Evolutionary conservation across 2,329 filamentous ascomycete species (phyloP).

Genomic region (Verticillium dahliae): DNA sequence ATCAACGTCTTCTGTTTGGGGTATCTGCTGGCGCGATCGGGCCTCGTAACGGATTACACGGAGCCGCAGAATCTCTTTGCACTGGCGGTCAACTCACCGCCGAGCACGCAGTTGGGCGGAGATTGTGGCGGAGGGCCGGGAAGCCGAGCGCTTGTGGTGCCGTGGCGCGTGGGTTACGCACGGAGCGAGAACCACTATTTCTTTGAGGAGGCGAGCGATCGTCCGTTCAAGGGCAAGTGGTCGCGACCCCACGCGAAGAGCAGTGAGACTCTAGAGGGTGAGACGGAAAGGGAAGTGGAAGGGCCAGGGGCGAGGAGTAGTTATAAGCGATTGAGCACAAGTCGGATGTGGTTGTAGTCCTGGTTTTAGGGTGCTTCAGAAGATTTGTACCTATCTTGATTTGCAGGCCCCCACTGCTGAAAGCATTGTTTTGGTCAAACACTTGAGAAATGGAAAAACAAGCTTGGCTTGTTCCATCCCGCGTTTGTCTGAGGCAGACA

Average conservation of each 20-base stretch:
- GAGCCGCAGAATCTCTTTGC: slow-evolving; percentile 72
- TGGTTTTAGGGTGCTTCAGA: not conserved
- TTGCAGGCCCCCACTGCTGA: not conserved
- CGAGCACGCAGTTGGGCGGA: slow-evolving; percentile 27
- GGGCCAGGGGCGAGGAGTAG: slow-evolving; percentile 12
- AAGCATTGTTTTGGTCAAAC: not conserved
- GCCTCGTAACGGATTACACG: slow-evolving; percentile 70
- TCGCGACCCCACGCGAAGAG: not conserved
- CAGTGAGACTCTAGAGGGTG: not conserved
- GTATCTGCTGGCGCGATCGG: slow-evolving; percentile 49
- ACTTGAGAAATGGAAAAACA: not conserved
- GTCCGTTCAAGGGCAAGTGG: slow-evolving; percentile 19
- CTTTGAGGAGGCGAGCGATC: slow-evolving; percentile 28
- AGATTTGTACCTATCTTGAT: not conserved
- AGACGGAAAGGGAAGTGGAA: slow-evolving; percentile 2
- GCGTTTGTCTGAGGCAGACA: not conserved
- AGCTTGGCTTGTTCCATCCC: not conserved
- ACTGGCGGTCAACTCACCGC: slow-evolving; percentile 57
- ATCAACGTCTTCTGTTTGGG: slow-evolving; percentile 60
- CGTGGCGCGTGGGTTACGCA: slow-evolving; percentile 33
- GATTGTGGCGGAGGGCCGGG: slow-evolving; percentile 30
- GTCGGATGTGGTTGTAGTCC: slow-evolving; percentile 30
- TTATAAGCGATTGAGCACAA: slow-evolving; percentile 17
- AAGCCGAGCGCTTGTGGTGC: slow-evolving; percentile 28
- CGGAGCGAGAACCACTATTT: slow-evolving; percentile 33